These are phyloP conservation scores for Aspergillus sp. DNA, from an alignment of 2,329 filamentous ascomycete genomes.

Conservation along the genomic window DNA sequence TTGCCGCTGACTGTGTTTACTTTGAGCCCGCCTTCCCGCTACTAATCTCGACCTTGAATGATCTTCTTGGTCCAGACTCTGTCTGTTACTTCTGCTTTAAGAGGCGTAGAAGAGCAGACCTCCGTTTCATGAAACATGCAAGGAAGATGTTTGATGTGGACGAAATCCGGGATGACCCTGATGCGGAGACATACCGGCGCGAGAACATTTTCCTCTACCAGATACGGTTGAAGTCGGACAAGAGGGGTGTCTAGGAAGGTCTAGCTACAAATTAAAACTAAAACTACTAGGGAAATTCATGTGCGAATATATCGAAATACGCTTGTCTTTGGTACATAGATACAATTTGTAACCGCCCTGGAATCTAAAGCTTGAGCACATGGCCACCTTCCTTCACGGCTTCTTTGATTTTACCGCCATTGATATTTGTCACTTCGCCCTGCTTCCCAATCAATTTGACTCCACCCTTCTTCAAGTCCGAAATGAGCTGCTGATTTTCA, in stretches of 20 bases:
- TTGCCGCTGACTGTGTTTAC: conserved; percentile 97
- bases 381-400: conserved; percentile 30
- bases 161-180: conserved; percentile 61
- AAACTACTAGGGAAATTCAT: not conserved
- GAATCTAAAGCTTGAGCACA: conserved; percentile 38
- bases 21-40: conserved; percentile 94
- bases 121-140: conserved; percentile 72
- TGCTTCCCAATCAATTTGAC: conserved; percentile 91
- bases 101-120: conserved; percentile 78
- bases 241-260: conserved; percentile 3
- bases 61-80: conserved; percentile 66
- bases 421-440: conserved; percentile 79
- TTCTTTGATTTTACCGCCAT: conserved; percentile 69
- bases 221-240: conserved; percentile 31
- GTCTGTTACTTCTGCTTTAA: conserved; percentile 93
- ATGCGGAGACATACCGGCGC: conserved; percentile 35
- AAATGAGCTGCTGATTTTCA: conserved; percentile 59
- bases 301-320: not conserved
- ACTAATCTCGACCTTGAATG: conserved; percentile 73
- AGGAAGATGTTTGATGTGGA: conserved; percentile 66
- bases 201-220: conserved; percentile 44
- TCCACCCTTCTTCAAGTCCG: conserved; percentile 76
- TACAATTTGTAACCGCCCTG: not conserved
- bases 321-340: no score
- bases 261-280: conserved; percentile 1